Base-by-base conservation (phyloP, 768 basidiomycete species). In the Arthromyces matolae region DNA sequence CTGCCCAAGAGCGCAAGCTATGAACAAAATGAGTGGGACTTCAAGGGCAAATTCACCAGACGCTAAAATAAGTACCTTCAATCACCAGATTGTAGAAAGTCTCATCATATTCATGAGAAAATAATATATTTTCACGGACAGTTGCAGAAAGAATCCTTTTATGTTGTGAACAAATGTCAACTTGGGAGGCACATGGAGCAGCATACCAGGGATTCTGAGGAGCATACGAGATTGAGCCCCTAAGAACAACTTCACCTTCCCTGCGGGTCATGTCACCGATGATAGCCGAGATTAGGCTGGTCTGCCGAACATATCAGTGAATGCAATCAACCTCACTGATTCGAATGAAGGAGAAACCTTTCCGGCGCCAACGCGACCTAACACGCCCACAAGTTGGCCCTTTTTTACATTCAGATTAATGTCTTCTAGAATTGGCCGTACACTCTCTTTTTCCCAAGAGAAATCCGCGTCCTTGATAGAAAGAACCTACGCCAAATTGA, bases 351-450 rank as follows among this genome's bases (percentile, higher is more conserved):
- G 1, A 43, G 43, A 50, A 18, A 84, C 87, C 78, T 98, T 98
- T 45, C 95, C 94, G 31, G 83, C 80, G 8, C 93, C 94, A 19
- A 97, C 93, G 18, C 89, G 83, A 13, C 95, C 95, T 14, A 95
- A 75, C 6, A 97, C 68, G 3, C 86, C 91, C 0, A 93, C 73
- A 5, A 97, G 67, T 56, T 96, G 89, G 6, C 94, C 93, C 62
- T 91, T 94, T 43, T 74, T 78, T 2, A 88, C 81, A 0, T 72
- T 73, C 18, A 98, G 55, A 56, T 84, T 80, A 55, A 97, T 84
- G 43, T 81, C 83, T 60, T 90, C 84, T 8, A 98, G 75, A 0
- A 83, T 83, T 0, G 90, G 80, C 33, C 78, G 70, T 6, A 65
- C 56, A 0, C 72, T 70, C 3, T 73, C 70, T 49, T 76, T 79